Conservation (phyloP, 768 basidiomycete species). For the Russula ochroleuca region DNA sequence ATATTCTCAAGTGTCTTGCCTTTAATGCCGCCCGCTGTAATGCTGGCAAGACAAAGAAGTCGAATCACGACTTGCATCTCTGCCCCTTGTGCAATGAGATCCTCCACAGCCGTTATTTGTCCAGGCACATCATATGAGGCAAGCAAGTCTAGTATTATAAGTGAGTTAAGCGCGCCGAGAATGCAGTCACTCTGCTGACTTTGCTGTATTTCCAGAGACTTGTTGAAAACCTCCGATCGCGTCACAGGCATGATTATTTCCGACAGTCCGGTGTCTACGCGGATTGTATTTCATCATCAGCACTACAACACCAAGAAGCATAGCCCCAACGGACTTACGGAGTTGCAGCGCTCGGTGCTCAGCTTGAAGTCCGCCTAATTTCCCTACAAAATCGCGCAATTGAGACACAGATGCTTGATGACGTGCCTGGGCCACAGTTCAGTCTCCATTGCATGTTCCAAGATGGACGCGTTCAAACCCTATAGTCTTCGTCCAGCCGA, state of each 20-base stretch:
- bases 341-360: constrained; percentile 87
- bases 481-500: constrained; percentile 88
- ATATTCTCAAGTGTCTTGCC: constrained; percentile 78
- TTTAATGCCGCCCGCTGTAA: constrained; percentile 85
- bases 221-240: constrained; percentile 82
- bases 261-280: constrained; percentile 85
- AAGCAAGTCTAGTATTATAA: constrained; percentile 64
- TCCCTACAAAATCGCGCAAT: constrained; percentile 92
- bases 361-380: constrained; percentile 84
- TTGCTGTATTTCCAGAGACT: constrained; percentile 91
- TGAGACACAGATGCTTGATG: constrained; percentile 88
- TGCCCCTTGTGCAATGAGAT: constrained; percentile 81
- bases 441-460: constrained; percentile 8
- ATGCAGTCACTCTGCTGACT: constrained; percentile 44
- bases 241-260: constrained; percentile 86
- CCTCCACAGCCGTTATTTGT: constrained; percentile 86
- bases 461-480: constrained; percentile 43
- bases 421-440: constrained; percentile 51
- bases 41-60: constrained; percentile 79
- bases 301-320: not conserved
- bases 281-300: constrained; percentile 10
- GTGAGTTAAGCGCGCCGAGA: constrained; percentile 12
- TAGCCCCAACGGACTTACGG: constrained; percentile 53
- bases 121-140: constrained; percentile 81
- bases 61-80: constrained; percentile 76